Evolutionary conservation across 345 rosid genomes (phyloP), one percentile per base, ranked within the genome.

Genomic region (Brassica rapa): DNA sequence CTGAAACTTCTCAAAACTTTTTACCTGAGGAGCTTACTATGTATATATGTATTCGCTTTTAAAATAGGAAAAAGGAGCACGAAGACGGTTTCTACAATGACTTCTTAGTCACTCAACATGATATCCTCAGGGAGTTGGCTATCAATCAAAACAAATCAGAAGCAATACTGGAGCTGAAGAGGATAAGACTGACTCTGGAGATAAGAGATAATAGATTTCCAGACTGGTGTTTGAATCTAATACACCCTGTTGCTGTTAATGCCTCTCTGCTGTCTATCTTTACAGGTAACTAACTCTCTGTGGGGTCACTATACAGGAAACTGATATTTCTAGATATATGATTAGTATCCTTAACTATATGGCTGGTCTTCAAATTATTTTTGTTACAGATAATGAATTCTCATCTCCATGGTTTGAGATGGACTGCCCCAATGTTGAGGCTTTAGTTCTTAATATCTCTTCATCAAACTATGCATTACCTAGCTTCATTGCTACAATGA

Each of bases 41-140:
- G 10, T 37, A 8, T 19, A 46, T 12, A 46, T 46, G 9, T 76
- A 3, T 37, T 74, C 35, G 3, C 73, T 81, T 21, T 32, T 2
- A 0, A 35, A 8, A 0, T 37, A 87, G 88, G 82, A 76, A 59
- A 29, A 77, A 81, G 69, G 66, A 53, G 51, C 75, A 66, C 2
- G 87, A 84, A 53, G 88, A 80, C 0, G 81, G 80, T 53, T 82
- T 61, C 84, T 87, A 84, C 25, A 56, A 83, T 1, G 66, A 73
- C 16, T 80, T 82, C 65, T 86, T 82, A 51, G 83, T 82, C 51
- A 83, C 70, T 30, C 89, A 86, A 66, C 91, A 89, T 57, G 88
- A 84, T 81, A 80, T 84, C 68, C 79, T 89, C 0, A 84, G 88
- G 65, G 88, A 90, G 56, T 80, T 89, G 41, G 84, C 81, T 55